These are phyloP conservation scores for Rhodosporidiobolus sp. DNA, from an alignment of 768 basidiomycete genomes.

Conservation along the genomic window DNA sequence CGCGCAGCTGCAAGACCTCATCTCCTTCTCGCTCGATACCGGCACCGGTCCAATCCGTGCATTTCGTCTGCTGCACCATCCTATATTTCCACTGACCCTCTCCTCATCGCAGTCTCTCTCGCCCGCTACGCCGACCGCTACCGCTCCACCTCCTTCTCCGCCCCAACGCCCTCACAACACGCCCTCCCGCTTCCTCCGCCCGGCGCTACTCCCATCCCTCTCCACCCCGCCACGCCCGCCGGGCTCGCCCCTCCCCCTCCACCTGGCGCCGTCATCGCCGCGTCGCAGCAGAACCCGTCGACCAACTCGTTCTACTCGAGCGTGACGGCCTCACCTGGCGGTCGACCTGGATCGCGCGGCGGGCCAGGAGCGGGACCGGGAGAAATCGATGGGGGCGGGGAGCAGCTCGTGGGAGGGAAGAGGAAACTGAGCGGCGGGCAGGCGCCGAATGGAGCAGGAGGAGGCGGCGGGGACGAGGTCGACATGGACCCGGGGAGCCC, in stretches of 20 bases:
- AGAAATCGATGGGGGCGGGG: neutral
- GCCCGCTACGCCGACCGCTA: slow-evolving; percentile 25
- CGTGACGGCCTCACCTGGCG: slow-evolving; percentile 15
- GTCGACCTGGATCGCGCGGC: too few species aligned
- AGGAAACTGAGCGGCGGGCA: slow-evolving; percentile 5
- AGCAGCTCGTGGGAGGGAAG: neutral
- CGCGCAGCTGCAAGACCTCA: slow-evolving; percentile 39
- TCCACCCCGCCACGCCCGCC: neutral
- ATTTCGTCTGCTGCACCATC: neutral
- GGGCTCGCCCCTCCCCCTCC: neutral
- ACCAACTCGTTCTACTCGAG: slow-evolving; percentile 23
- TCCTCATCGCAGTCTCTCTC: slow-evolving; percentile 23
- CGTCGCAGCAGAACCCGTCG: slow-evolving; percentile 2
- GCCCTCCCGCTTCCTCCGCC: neutral
- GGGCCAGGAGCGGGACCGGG: too few species aligned
- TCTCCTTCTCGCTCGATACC: slow-evolving; percentile 32
- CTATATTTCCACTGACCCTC: neutral
- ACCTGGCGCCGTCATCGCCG: neutral
- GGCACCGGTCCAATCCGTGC: slow-evolving; percentile 29
- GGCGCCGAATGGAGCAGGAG: neutral
- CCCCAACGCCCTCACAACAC: neutral
- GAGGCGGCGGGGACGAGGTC: too few species aligned
- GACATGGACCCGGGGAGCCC: slow-evolving; percentile 17
- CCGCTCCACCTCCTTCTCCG: neutral
- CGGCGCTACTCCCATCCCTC: neutral